Conservation (phyloP, 257 asterid species). For the Ilex aquifolium region DNA sequence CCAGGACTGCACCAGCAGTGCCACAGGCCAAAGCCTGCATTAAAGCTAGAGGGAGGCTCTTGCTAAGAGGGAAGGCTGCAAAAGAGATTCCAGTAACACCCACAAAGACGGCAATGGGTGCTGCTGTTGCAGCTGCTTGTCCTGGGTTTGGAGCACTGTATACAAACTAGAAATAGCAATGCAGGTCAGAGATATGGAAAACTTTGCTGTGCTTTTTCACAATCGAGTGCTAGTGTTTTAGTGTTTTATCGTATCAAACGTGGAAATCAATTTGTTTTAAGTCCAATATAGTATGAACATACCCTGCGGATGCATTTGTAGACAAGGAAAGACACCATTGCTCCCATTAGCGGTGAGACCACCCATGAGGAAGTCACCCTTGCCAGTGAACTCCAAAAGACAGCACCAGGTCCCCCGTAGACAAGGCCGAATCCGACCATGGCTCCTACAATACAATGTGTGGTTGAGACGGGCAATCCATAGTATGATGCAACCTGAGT, state of each 20-base stretch:
- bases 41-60: slow-evolving; percentile 33
- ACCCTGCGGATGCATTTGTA: slow-evolving; percentile 94
- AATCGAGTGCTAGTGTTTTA: no score
- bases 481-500: slow-evolving; percentile 86
- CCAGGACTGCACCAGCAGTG: slow-evolving; percentile 48
- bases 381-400: slow-evolving; percentile 91
- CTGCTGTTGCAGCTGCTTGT: slow-evolving; percentile 90
- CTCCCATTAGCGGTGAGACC: slow-evolving; percentile 80
- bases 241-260: no score
- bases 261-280: no score
- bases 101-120: slow-evolving; percentile 78
- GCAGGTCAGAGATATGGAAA: slow-evolving; percentile 25
- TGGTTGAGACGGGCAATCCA: slow-evolving; percentile 96
- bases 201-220: no score
- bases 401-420: slow-evolving; percentile 88
- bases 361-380: slow-evolving; percentile 92
- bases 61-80: slow-evolving; percentile 78
- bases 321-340: slow-evolving; percentile 75
- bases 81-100: slow-evolving; percentile 78
- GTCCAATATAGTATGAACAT: slow-evolving; percentile 12
- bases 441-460: slow-evolving; percentile 95
- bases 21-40: slow-evolving; percentile 73
- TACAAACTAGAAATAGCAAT: slow-evolving; percentile 61
- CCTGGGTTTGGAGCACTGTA: slow-evolving; percentile 98
- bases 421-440: slow-evolving; percentile 95